Conservation (phyloP, 2,329 filamentous ascomycete species). For the Aspergillus candidus region DNA sequence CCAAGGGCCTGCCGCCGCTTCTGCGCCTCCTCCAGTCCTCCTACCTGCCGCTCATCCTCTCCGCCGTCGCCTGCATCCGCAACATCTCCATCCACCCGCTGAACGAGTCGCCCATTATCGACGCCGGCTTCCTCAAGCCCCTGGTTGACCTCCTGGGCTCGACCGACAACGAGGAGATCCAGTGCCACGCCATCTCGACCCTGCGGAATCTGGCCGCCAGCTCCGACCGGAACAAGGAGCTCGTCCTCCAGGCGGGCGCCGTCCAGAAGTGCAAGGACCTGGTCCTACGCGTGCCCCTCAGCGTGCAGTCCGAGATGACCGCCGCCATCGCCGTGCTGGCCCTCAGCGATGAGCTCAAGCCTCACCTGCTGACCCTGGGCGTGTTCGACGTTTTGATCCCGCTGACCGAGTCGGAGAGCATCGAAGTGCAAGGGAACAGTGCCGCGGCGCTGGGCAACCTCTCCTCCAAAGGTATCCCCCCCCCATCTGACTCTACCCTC, state of each 20-base stretch:
- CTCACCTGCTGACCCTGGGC: conserved; percentile 79
- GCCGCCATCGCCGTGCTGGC: conserved; percentile 97
- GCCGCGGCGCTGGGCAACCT: conserved; percentile 92
- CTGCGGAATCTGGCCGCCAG: conserved; percentile 91
- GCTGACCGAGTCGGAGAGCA: conserved; percentile 87
- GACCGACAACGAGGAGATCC: conserved; percentile 97
- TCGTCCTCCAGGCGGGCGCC: conserved; percentile 93
- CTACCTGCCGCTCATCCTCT: conserved; percentile 91
- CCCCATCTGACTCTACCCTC: too few relatives aligned
- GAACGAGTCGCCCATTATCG: conserved; percentile 98
- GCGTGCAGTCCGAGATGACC: conserved; percentile 98
- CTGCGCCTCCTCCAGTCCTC: conserved; percentile 88
- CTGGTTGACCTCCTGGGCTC: conserved; percentile 89
- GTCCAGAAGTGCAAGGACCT: conserved; percentile 98
- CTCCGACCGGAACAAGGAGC: conserved; percentile 93
- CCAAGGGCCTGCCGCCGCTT: conserved; percentile 76
- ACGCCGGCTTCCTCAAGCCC: conserved; percentile 90
- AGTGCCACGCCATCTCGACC: conserved; percentile 97
- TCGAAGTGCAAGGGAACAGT: conserved; percentile 97
- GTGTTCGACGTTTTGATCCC: conserved; percentile 97
- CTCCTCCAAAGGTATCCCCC: conserved; percentile 79
- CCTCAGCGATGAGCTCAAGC: conserved; percentile 90
- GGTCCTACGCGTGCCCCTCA: conserved; percentile 84
- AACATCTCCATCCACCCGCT: conserved; percentile 98
- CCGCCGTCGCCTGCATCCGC: conserved; percentile 93